These are phyloP conservation scores for Alternaria solani DNA, from an alignment of 2,329 filamentous ascomycete genomes.

Conservation along the genomic window DNA sequence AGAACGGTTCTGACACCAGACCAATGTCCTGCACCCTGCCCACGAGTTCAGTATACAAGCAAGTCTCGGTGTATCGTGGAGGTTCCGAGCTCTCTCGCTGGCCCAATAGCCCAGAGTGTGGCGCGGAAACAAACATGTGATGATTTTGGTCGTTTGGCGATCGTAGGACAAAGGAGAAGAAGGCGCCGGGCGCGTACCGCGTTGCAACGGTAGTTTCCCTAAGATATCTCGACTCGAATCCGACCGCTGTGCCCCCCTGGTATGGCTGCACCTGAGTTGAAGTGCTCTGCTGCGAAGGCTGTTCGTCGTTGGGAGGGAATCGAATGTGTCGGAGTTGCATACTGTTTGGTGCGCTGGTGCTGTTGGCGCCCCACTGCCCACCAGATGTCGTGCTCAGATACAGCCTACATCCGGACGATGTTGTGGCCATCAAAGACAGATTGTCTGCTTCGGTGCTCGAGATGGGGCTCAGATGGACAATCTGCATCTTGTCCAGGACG, in stretches of 20 bases:
- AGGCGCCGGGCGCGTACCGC: constrained; percentile 86
- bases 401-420: constrained; percentile 86
- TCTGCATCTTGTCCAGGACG: constrained; percentile 71
- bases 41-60: constrained; percentile 78
- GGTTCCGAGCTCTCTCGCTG: constrained; percentile 62
- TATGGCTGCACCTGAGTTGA: constrained; percentile 44
- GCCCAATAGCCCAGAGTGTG: constrained; percentile 85
- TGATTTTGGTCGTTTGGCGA: constrained; percentile 68
- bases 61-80: constrained; percentile 77
- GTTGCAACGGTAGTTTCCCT: constrained; percentile 57
- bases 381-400: constrained; percentile 91
- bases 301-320: constrained; percentile 72
- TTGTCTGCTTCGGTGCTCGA: constrained; percentile 79
- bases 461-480: constrained; percentile 88
- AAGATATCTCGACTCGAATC: constrained; percentile 39
- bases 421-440: constrained; percentile 88
- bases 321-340: constrained; percentile 99
- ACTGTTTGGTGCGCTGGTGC: constrained; percentile 79
- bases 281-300: constrained; percentile 28
- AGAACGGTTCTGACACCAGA: constrained; percentile 74
- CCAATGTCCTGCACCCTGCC: constrained; percentile 81
- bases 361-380: constrained; percentile 65
- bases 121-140: constrained; percentile 81
- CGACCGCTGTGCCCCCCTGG: constrained; percentile 35
- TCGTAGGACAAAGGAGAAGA: constrained; percentile 80